Evolutionary conservation across 176 grass and related monocot species (phyloP).

Genomic region (Oryza punctata): DNA sequence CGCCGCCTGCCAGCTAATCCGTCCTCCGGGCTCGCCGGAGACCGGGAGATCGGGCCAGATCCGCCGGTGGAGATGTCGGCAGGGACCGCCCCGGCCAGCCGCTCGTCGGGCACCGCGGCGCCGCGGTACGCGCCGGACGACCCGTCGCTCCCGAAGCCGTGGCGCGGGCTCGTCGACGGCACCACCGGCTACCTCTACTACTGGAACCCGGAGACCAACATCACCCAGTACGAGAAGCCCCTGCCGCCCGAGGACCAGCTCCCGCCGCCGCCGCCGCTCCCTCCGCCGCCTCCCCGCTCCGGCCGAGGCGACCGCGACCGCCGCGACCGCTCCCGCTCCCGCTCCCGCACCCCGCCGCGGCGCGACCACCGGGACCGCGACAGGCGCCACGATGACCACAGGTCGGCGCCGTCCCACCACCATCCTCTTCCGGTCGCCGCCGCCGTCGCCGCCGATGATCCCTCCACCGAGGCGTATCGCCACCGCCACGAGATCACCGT

Average conservation of each 20-base stretch:
- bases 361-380: constrained; percentile 55
- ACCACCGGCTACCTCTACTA: constrained; percentile 97
- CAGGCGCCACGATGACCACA: constrained; percentile 59
- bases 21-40: background rate
- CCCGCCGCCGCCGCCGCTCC: constrained; percentile 59
- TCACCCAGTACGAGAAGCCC: constrained; percentile 92
- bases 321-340: constrained; percentile 43
- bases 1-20: background rate
- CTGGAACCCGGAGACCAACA: constrained; percentile 95
- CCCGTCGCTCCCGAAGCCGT: constrained; percentile 86
- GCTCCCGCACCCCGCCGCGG: constrained; percentile 46
- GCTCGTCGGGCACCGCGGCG: constrained; percentile 32
- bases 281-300: constrained; percentile 47
- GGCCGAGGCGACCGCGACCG: constrained; percentile 24
- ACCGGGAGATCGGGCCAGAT: constrained; percentile 38
- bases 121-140: constrained; percentile 97
- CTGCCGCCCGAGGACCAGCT: constrained; percentile 51
- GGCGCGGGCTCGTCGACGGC: constrained; percentile 88
- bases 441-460: constrained; percentile 29
- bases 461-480: constrained; percentile 70
- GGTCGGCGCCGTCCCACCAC: constrained; percentile 38
- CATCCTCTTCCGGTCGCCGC: constrained; percentile 20
- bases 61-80: constrained; percentile 37
- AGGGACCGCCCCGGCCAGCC: constrained; percentile 14
- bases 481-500: constrained; percentile 84